phyloP scores from a whole-genome alignment of 1,139 yeast species.

The Yamadazyma trypodendri region DNA sequence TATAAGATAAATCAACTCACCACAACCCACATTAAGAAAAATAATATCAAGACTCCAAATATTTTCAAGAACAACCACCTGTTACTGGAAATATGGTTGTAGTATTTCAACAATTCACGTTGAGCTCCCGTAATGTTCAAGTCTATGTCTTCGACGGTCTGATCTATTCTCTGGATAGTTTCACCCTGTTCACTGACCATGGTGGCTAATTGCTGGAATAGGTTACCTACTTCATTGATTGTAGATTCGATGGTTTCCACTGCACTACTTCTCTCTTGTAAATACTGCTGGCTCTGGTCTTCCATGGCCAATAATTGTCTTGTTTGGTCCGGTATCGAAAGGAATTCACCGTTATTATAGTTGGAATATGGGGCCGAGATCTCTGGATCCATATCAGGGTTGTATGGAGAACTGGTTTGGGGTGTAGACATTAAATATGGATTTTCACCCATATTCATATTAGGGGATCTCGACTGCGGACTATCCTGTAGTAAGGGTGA shows the following conservation, averaged over 20 bases:
- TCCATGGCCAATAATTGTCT: slow-evolving; percentile 73
- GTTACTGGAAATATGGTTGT: slow-evolving; percentile 82
- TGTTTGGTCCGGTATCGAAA: slow-evolving; percentile 72
- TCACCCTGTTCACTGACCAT: slow-evolving; percentile 99
- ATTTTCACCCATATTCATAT: slow-evolving; percentile 33
- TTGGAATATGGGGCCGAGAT: slow-evolving; percentile 22
- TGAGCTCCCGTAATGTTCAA: slow-evolving; percentile 92
- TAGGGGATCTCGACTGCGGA: slow-evolving; percentile 10
- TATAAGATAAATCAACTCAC: slow-evolving; percentile 66
- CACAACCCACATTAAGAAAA: slow-evolving; percentile 75
- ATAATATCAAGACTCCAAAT: slow-evolving; percentile 80
- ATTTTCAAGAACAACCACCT: slow-evolving; percentile 90
- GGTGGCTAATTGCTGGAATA: slow-evolving; percentile 91
- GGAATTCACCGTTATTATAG: slow-evolving; percentile 37
- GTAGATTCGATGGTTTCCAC: slow-evolving; percentile 96
- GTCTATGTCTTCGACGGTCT: slow-evolving; percentile 90
- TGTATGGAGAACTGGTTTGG: slow-evolving; percentile 11
- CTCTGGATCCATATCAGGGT: slow-evolving; percentile 36
- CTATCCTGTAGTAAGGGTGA: slow-evolving; percentile 22
- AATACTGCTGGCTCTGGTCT: slow-evolving; percentile 70
- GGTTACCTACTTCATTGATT: slow-evolving; percentile 91
- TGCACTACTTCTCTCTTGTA: slow-evolving; percentile 83
- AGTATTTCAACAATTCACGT: slow-evolving; percentile 86
- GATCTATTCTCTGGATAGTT: slow-evolving; percentile 91
- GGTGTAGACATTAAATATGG: slow-evolving; percentile 21